Evolutionary conservation across 371 early-diverging fungal genomes (phyloP), one percentile per base, ranked within the genome.

Genomic region (Rhizopus microsporus): DNA sequence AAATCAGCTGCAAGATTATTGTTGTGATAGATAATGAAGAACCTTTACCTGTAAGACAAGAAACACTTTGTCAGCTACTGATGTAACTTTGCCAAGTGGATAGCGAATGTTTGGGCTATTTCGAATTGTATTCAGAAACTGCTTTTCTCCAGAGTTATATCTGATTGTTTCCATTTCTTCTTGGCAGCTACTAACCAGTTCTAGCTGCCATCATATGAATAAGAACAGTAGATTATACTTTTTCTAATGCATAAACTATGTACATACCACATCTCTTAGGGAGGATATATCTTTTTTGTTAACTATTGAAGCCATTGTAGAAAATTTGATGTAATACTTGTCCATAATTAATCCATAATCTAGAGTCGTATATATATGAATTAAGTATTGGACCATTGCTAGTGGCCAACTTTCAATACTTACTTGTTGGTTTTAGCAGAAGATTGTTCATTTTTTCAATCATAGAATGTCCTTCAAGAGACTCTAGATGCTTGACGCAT

Each of bases 331-430:
- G 55, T 75, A 81, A 48, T 81, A 83, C 43, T 59, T 60, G 40
- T 75, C 77, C 86, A 86, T 86, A n/a, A 77, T 66, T 2, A 46
- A 13, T 1, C 83, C 83, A 59, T 72, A 71, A 9, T 52, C 80
- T 81, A n/a, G n/a, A n/a, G n/a, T n/a, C n/a, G n/a, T n/a, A n/a
- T n/a, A n/a, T n/a, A 55, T 31, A 45, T n/a, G 5, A 33, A 12
- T 29, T 16, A 12, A 34, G 32, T 32, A 6, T 54, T 38, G 13
- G 56, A 17, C 40, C 4, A 50, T 5, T 3, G 7, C 12, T 5
- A 10, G 12, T 33, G 10, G 15, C 5, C 16, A 32, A 47, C 23
- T 15, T 40, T 16, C 34, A 9, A 56, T 1, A 45, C 39, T 45
- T 55, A 71, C 76, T 44, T 2, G 69, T 62, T 16, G 62, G n/a